A percentile compares a stretch with the other conserved stretches of the same genome.
Conservation (phyloP, 1,284 basidiomycete genomes). For the Cryptococcus sp. region DNA sequence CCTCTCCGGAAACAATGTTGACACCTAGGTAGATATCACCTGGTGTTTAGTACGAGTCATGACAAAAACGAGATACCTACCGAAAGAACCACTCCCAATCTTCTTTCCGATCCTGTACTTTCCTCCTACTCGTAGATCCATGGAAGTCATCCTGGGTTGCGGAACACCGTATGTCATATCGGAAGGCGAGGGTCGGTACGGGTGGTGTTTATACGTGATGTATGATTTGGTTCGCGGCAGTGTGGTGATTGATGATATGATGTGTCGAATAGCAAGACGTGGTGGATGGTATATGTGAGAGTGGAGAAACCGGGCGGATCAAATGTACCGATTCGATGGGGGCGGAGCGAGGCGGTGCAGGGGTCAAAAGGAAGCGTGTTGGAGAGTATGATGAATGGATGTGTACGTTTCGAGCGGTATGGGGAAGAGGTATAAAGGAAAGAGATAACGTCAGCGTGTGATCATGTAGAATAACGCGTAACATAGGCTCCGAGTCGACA, state of each 20-base stretch:
- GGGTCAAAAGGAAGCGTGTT: too few relatives aligned
- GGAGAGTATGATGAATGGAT: too few relatives aligned
- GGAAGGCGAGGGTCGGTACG: neutral
- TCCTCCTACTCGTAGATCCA: slow-evolving; percentile 94
- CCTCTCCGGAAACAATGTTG: slow-evolving; percentile 99
- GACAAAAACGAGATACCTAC: slow-evolving; percentile 54
- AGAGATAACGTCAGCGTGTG: too few relatives aligned
- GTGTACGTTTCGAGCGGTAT: too few relatives aligned
- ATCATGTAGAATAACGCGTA: too few relatives aligned
- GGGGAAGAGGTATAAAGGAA: too few relatives aligned
- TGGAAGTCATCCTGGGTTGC: slow-evolving; percentile 47
- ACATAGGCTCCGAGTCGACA: too few relatives aligned
- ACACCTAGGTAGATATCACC: slow-evolving; percentile 99
- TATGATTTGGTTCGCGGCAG: slow-evolving; percentile 1
- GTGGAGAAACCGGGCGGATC: too few relatives aligned
- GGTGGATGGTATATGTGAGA: too few relatives aligned
- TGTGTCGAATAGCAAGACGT: too few relatives aligned
- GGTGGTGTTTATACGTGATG: neutral
- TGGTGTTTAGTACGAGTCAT: slow-evolving; percentile 40
- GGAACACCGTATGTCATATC: slow-evolving; percentile 13
- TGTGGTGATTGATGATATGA: slow-evolving; percentile 3
- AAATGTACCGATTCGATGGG: too few relatives aligned
- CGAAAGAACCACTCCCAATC: slow-evolving; percentile 98
- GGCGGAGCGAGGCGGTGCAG: too few relatives aligned
- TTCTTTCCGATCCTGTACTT: slow-evolving; percentile 99